Base-by-base conservation (phyloP, 2,329 filamentous ascomycete genomes). In the Diaporthe vaccinii region DNA sequence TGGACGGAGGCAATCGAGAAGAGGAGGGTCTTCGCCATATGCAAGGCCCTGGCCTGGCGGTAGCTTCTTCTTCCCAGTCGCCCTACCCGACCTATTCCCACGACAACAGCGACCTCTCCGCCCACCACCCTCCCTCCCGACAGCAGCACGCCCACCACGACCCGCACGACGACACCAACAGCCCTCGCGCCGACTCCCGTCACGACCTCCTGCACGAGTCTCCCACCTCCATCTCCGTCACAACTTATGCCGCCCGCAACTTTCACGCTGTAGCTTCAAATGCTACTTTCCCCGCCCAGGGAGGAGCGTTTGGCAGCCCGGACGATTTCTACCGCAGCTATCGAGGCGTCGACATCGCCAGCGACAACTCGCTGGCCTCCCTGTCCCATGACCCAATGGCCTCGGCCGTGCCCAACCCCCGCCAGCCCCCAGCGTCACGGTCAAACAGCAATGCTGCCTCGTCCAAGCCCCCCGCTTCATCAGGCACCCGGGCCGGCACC, bases 261-360 rank as follows among this genome's bases (percentile, higher is more conserved):
- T 79, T 80, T 57, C 80, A 84, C 76, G 83, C 84, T 77, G 82
- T 81, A 78, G 80, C 83, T 79, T 82, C 83, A 80, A 85, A 85
- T 81, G 81, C 83, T 77, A 79, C 81, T 75, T 78, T 75, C 76
- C 74, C 70, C 62, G 74, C 46, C 57, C 68, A 74, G 59, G 76
- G 73, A 71, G 72, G 83, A 81, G 84, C 84, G 79, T 77, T 85
- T 79, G 81, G 86, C 83, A 86, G 89, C 79, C 87, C 89, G 79
- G 88, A 89, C 86, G 85, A 89, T 81, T 90, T 89, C 82, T 90
- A 90, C 83, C 87, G 86, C 79, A 86, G 84, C 81, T 88, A 88
- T 80, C 84, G 84, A 79, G 82, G 82, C 79, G 80, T 82, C 72
- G 83, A 84, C 76, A 78, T 82, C 73, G 82, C 82, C 79, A 78